These are phyloP conservation scores for Melaleuca alternifolia DNA, from an alignment of 345 rosid genomes.

Conservation along the genomic window DNA sequence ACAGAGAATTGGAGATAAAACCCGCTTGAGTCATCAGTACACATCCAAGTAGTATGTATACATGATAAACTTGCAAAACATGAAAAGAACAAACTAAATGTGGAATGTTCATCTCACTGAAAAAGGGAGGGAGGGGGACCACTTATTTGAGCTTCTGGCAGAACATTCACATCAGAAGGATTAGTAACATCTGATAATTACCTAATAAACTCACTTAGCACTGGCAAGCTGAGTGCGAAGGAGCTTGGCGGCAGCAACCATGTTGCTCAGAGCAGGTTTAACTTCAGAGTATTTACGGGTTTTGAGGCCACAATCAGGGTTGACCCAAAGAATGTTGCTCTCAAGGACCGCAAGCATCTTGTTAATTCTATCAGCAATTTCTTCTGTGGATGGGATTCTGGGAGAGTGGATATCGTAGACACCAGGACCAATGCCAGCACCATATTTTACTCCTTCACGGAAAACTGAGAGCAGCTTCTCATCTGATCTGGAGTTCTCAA, in stretches of 20 bases:
- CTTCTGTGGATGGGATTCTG: conserved; percentile 88
- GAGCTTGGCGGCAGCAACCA: conserved; percentile 91
- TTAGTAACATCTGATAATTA: neutral
- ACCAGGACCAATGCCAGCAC: conserved; percentile 96
- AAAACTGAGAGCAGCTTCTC: conserved; percentile 94
- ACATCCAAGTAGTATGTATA: neutral
- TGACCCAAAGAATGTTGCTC: conserved; percentile 83
- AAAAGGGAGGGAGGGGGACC: neutral
- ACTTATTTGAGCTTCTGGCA: neutral
- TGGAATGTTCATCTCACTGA: neutral
- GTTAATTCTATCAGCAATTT: conserved; percentile 84
- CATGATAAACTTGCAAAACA: neutral
- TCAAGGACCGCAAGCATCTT: conserved; percentile 96
- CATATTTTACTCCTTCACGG: conserved; percentile 95
- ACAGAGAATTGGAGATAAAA: neutral
- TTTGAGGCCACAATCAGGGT: conserved; percentile 97
- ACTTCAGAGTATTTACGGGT: conserved; percentile 91
- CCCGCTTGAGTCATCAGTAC: neutral
- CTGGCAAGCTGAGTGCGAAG: conserved; percentile 80
- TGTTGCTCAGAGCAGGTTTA: conserved; percentile 74
- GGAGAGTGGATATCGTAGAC: conserved; percentile 96
- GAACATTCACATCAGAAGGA: neutral
- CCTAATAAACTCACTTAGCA: conserved; percentile 44
- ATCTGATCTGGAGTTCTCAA: conserved; percentile 95
- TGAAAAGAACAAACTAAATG: neutral